A percentile compares a stretch with the other conserved stretches of the same genome.
phyloP scores from a whole-genome alignment of 441 rosid genomes.

The Euphorbia schlechtendalii region DNA sequence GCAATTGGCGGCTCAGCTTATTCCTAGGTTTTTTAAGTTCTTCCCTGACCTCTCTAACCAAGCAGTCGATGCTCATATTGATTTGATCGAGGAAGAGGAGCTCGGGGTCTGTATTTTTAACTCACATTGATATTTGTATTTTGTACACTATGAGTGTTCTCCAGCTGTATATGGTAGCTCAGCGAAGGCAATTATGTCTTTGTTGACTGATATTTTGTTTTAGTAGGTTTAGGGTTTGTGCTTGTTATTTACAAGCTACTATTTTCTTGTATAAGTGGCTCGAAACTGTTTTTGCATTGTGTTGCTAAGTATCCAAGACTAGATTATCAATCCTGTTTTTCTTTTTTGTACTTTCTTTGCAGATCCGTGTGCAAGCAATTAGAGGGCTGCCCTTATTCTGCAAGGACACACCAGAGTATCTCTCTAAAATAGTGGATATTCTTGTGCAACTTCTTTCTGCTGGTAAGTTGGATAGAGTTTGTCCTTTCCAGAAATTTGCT shows the following conservation, averaged over 20 bases:
- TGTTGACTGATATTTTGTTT: not conserved
- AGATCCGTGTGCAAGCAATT: conserved; percentile 97
- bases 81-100: conserved; percentile 87
- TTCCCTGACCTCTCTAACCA: conserved; percentile 65
- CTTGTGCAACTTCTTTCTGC: conserved; percentile 69
- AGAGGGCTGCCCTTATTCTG: conserved; percentile 91
- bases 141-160: not conserved
- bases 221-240: conserved; percentile 5
- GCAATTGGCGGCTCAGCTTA: conserved; percentile 97
- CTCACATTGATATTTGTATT: not conserved
- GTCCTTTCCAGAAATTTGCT: not conserved
- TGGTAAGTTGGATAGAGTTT: conserved; percentile 37
- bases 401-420: conserved; percentile 73
- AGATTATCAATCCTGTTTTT: not conserved
- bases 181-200: not conserved
- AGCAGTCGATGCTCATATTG: conserved; percentile 75
- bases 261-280: not conserved
- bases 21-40: conserved; percentile 94
- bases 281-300: not conserved
- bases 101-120: conserved; percentile 49
- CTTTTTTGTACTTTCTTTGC: conserved; percentile 3
- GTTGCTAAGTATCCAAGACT: not conserved
- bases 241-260: not conserved
- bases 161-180: conserved; percentile 1
- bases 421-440: conserved; percentile 80